These are phyloP conservation scores for Amoebophrya sp. DNA, from an alignment of 169 alveolate species.

Conservation along the genomic window DNA sequence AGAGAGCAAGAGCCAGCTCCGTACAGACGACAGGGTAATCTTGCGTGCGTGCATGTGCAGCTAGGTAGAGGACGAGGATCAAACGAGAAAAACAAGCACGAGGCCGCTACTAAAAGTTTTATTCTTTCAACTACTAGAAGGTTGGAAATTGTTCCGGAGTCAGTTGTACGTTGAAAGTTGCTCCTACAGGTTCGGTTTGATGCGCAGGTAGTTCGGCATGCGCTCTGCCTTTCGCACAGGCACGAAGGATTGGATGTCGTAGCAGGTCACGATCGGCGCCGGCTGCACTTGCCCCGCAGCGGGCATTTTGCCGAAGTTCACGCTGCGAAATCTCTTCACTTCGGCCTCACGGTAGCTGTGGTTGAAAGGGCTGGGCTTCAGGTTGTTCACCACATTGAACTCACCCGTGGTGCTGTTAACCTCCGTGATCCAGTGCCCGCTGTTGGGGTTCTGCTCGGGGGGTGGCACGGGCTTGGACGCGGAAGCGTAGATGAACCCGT, in stretches of 20 bases:
- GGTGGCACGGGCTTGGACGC: neutral
- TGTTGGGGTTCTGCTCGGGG: neutral
- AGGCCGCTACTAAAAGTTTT: no score
- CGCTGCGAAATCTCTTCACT: neutral
- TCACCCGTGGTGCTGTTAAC: neutral
- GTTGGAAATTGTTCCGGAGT: no score
- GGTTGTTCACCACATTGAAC: slow-evolving; percentile 9
- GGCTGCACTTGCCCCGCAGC: slow-evolving; percentile 16
- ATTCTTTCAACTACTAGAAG: no score
- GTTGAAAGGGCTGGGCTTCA: neutral
- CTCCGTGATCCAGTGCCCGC: neutral
- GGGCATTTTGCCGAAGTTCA: neutral
- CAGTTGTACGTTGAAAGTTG: no score
- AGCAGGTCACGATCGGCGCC: neutral
- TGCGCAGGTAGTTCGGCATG: neutral
- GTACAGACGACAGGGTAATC: no score
- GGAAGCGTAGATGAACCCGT: neutral
- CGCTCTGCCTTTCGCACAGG: neutral
- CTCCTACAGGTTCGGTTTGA: neutral
- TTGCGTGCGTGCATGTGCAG: no score
- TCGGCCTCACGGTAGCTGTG: neutral
- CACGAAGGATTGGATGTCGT: neutral
- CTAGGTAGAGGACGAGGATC: no score
- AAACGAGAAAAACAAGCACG: no score
- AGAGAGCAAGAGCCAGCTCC: no score